Conservation (phyloP, 2,329 filamentous ascomycete species). For the Claviceps sp. region DNA sequence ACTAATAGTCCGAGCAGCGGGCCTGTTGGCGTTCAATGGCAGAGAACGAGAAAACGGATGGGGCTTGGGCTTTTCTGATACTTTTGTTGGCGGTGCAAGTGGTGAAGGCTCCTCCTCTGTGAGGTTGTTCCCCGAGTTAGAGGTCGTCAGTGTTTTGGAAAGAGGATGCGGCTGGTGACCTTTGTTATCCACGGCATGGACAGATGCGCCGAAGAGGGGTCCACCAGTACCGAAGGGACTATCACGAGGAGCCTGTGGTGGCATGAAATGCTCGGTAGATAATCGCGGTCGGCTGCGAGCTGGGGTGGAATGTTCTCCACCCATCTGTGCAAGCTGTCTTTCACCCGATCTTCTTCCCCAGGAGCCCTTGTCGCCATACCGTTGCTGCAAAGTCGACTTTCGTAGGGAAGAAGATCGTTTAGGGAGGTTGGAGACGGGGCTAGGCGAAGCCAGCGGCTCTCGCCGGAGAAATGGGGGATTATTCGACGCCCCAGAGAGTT, state of each 20-base stretch:
- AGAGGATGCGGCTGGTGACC: slow-evolving; percentile 60
- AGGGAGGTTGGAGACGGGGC: slow-evolving; percentile 41
- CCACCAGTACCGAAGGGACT: slow-evolving; percentile 47
- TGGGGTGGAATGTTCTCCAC: slow-evolving; percentile 43
- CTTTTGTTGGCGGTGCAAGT: slow-evolving; percentile 17
- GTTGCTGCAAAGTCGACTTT: slow-evolving; percentile 79
- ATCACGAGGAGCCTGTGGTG: slow-evolving; percentile 47
- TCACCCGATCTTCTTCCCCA: slow-evolving; percentile 48
- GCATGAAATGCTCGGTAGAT: slow-evolving; percentile 66
- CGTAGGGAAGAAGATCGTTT: slow-evolving; percentile 66
- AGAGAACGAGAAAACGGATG: slow-evolving; percentile 26
- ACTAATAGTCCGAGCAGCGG: slow-evolving; percentile 15
- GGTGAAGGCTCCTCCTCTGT: slow-evolving; percentile 54
- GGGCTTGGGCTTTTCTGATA: slow-evolving; percentile 14
- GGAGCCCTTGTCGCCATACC: slow-evolving; percentile 54
- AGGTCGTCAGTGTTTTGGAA: slow-evolving; percentile 75
- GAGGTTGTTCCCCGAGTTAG: slow-evolving; percentile 68
- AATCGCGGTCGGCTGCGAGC: slow-evolving; percentile 54
- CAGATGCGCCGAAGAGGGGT: slow-evolving; percentile 38
- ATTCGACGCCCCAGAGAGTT: slow-evolving; percentile 28
- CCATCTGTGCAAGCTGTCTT: slow-evolving; percentile 37
- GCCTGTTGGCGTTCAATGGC: slow-evolving; percentile 25
- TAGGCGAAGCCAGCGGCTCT: slow-evolving; percentile 31
- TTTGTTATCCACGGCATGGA: slow-evolving; percentile 33
- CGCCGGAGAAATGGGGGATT: slow-evolving; percentile 8